Evolutionary conservation across 805 yeast species (phyloP), one percentile per base, ranked within the genome.

Genomic region (Peterozyma xylosa): DNA sequence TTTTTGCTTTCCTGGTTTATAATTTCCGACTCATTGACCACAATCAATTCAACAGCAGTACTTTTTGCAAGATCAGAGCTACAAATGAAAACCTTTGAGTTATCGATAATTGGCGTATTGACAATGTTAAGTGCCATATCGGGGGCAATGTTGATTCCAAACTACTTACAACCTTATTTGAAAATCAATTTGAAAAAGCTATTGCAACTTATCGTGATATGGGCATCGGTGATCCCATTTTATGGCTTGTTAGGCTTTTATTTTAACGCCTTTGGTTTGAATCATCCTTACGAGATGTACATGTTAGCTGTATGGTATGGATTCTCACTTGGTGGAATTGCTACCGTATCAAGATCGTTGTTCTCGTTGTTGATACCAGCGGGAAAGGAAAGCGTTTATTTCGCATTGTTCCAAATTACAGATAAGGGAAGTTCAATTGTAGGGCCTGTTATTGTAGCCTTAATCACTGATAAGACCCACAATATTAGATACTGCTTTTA

Each of bases 21-120:
- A 37, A 67, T 85, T 2, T 77, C 86, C 16, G 95, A 86, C 55
- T 80, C 88, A 0, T 64, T 82, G 10, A 82, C 90, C 1, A 86
- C 93, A 0, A 84, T 85, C 45, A 85, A 84, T 57, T 80, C 89
- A 1, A 81, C 93, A 0, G 91, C 93, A 0, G 78, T 86, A 30
- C 57, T 85, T 34, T 85, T 85, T 63, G 86, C 93, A 2, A 78
- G 80, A 42, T 75, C 86, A 0, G 83, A 84, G 48, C 61, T 85
- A 21, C 67, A 71, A 35, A 86, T 85, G 93, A 63, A 75, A 3
- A 80, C 90, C 2, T 69, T 85, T 29, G 73, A 76, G 35, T 63
- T 86, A 35, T 85, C 86, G 1, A 55, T 73, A 10, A 73, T 85
- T 27, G 86, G 91, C 10, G 71, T 83, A 1, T 53, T 83, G 21